Conservation (phyloP, 2,329 filamentous ascomycete genomes). For the Cercospora sp. region DNA sequence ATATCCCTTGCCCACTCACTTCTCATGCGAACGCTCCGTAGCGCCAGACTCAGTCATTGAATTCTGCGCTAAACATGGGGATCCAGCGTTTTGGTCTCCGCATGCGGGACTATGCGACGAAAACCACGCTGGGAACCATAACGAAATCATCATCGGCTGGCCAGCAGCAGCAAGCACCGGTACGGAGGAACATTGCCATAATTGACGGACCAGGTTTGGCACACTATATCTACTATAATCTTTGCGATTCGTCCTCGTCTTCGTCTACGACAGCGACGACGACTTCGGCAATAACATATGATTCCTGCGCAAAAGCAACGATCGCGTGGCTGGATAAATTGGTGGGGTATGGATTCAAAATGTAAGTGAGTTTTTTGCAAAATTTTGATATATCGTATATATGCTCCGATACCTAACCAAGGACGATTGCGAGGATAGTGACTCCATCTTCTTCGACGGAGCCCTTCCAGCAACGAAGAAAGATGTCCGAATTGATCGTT, state of each 20-base stretch:
- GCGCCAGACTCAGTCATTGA: not conserved
- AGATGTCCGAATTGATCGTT: conserved; percentile 60
- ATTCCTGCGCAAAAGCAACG: conserved; percentile 60
- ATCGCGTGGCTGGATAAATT: conserved; percentile 65
- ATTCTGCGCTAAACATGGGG: conserved; percentile 23
- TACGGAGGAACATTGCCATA: conserved; percentile 41
- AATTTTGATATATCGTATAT: not conserved
- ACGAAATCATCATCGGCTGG: conserved; percentile 70
- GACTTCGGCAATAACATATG: conserved; percentile 47
- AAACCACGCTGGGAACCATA: conserved; percentile 16
- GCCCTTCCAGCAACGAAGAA: conserved; percentile 70
- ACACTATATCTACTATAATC: conserved; percentile 64
- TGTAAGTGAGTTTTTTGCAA: conserved; percentile 56
- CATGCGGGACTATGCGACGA: conserved; percentile 24
- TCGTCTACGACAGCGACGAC: not conserved
- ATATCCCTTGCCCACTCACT: not conserved
- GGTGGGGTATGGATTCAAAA: conserved; percentile 54
- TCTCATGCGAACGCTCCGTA: not conserved
- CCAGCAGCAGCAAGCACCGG: not conserved
- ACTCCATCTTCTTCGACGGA: conserved; percentile 82
- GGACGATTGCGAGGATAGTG: conserved; percentile 45
- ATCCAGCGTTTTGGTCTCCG: conserved; percentile 30
- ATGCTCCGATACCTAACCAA: not conserved
- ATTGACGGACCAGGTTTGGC: conserved; percentile 81
- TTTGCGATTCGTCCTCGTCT: conserved; percentile 16